Evolutionary conservation across 805 yeast species (phyloP).

Genomic region (Ogataea nitratoaversa): DNA sequence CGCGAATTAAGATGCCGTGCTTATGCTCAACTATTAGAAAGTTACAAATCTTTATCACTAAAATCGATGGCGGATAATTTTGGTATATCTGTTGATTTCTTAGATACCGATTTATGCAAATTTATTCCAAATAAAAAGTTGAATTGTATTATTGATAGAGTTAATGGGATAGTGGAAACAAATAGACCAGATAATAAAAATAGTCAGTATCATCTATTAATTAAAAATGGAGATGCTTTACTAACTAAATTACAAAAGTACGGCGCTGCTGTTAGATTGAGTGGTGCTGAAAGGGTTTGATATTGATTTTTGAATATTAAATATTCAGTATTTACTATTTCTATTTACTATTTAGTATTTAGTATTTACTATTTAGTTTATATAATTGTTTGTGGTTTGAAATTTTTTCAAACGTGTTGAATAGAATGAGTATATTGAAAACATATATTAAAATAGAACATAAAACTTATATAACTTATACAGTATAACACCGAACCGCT

Average conservation of each 20-base stretch:
- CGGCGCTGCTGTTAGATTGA: constrained; percentile 93
- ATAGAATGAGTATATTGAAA: too few relatives aligned
- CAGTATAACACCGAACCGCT: too few relatives aligned
- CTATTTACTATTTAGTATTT: too few relatives aligned
- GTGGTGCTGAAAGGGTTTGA: constrained; percentile 77
- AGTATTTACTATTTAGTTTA: too few relatives aligned
- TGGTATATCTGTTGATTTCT: constrained; percentile 81
- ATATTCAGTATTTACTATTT: too few relatives aligned
- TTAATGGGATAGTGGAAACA: constrained; percentile 91
- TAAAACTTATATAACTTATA: too few relatives aligned
- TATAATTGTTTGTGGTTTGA: too few relatives aligned
- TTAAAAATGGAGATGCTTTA: constrained; percentile 88
- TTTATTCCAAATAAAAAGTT: constrained; percentile 91
- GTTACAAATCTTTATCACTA: constrained; percentile 84
- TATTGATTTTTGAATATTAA: background rate
- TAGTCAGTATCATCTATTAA: constrained; percentile 81
- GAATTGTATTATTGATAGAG: constrained; percentile 93
- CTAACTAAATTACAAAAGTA: constrained; percentile 94
- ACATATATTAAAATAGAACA: too few relatives aligned
- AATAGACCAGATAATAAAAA: constrained; percentile 96
- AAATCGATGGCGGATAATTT: constrained; percentile 93
- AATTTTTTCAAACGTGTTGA: too few relatives aligned
- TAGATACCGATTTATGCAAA: constrained; percentile 82
- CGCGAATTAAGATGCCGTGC: constrained; percentile 95
- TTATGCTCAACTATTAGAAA: constrained; percentile 88